Conservation (phyloP, 208 protist species). For the Trypanosoma brucei region DNA sequence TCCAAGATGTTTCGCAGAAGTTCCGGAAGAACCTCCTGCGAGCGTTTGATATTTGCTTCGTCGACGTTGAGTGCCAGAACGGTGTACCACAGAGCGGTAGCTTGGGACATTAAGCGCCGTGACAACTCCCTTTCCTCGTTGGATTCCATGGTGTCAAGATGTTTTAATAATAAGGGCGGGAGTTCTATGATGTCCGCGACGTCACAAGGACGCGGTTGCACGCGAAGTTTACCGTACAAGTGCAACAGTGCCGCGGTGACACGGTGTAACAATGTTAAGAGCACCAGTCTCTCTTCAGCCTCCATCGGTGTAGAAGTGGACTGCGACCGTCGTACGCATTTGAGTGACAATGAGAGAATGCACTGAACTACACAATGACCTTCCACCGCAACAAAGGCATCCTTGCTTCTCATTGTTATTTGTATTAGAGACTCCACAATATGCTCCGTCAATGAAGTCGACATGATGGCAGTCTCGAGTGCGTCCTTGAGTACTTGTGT, state of each 20-base stretch:
- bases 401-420: slow-evolving; percentile 37
- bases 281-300: slow-evolving; percentile 4
- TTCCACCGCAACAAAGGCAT: slow-evolving; percentile 51
- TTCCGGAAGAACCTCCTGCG: slow-evolving; percentile 52
- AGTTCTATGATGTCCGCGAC: slow-evolving; percentile 56
- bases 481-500: slow-evolving; percentile 34
- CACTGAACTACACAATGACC: slow-evolving; percentile 51
- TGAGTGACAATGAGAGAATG: slow-evolving; percentile 30
- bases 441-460: slow-evolving; percentile 36
- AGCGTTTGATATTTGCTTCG: slow-evolving; percentile 62
- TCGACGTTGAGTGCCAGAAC: slow-evolving; percentile 38
- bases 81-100: slow-evolving; percentile 54
- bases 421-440: slow-evolving; percentile 38
- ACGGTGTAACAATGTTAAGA: slow-evolving; percentile 23
- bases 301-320: background rate
- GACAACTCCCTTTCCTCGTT: slow-evolving; percentile 15
- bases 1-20: slow-evolving; percentile 36
- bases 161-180: slow-evolving; percentile 42
- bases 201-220: slow-evolving; percentile 52
- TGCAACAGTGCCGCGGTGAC: slow-evolving; percentile 44
- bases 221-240: slow-evolving; percentile 45
- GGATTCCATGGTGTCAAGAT: background rate
- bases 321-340: background rate
- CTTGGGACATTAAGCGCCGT: slow-evolving; percentile 38
- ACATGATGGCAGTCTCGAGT: slow-evolving; percentile 25